These are phyloP conservation scores for Rubia tinctorum DNA, from an alignment of 305 asterid species.

Conservation along the genomic window DNA sequence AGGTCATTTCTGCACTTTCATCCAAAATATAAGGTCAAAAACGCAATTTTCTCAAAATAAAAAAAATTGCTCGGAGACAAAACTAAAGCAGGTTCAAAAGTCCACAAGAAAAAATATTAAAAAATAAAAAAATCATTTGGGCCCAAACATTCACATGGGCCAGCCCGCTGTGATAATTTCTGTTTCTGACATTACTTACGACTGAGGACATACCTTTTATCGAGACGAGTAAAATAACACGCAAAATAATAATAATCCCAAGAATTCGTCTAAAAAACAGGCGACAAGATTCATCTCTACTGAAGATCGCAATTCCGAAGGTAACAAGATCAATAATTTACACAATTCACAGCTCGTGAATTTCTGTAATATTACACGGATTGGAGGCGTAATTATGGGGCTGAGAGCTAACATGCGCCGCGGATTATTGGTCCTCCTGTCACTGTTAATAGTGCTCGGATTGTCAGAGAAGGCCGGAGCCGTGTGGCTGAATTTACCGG, in stretches of 20 bases:
- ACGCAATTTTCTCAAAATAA: too few species aligned
- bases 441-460: constrained; percentile 30
- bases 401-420: constrained; percentile 31
- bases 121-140: too few species aligned
- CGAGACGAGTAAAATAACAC: neutral
- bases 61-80: too few species aligned
- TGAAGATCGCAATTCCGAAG: neutral
- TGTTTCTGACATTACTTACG: neutral
- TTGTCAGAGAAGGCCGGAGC: constrained; percentile 41
- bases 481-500: constrained; percentile 76
- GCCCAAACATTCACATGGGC: neutral
- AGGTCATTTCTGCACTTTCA: too few species aligned
- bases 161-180: neutral
- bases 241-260: neutral
- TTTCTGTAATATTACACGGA: neutral
- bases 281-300: constrained; percentile 13
- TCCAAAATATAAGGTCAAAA: too few species aligned
- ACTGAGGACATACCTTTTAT: too few species aligned
- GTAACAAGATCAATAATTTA: neutral
- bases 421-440: constrained; percentile 18
- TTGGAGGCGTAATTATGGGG: constrained; percentile 28
- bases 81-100: too few species aligned
- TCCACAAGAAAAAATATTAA: too few species aligned
- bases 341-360: neutral
- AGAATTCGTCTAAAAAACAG: constrained; percentile 4